phyloP scores from a whole-genome alignment of 768 basidiomycete genomes.

The Favolaschia claudopus region DNA sequence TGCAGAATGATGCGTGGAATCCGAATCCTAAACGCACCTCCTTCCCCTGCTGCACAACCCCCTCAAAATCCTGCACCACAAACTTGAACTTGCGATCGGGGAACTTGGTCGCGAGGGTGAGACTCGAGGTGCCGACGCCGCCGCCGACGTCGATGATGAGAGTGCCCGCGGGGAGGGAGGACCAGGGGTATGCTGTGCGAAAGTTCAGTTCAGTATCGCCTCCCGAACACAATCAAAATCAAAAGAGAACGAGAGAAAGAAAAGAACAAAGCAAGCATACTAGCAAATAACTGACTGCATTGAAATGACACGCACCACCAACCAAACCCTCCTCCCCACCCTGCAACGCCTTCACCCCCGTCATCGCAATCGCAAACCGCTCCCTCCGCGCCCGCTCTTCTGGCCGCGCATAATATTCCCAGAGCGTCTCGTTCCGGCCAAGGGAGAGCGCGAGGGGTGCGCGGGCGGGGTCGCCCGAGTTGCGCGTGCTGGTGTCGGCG shows the following conservation, averaged over 20 bases:
- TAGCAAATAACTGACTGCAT: no score
- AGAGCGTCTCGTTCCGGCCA: constrained; percentile 31
- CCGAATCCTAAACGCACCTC: constrained; percentile 39
- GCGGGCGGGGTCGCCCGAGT: constrained; percentile 33
- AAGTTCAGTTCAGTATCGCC: no score
- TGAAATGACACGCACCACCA: no score
- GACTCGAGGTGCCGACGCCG: constrained; percentile 60
- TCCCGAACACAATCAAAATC: neutral
- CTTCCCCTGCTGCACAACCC: constrained; percentile 60
- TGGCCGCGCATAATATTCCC: constrained; percentile 33
- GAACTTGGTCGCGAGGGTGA: constrained; percentile 43
- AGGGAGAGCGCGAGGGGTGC: constrained; percentile 36
- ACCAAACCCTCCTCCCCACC: no score
- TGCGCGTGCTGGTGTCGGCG: constrained; percentile 33
- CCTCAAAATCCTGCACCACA: constrained; percentile 68
- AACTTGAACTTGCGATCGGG: constrained; percentile 55
- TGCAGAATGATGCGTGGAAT: neutral
- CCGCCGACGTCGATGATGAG: constrained; percentile 75
- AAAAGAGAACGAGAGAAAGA: no score
- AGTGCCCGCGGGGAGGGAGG: constrained; percentile 53
- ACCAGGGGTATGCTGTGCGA: constrained; percentile 67
- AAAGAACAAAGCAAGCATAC: neutral
- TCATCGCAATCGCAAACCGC: constrained; percentile 43
- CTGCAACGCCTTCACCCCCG: constrained; percentile 34
- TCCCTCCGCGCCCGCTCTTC: constrained; percentile 27